These are phyloP conservation scores for Fusarium compactum DNA, from an alignment of 2,329 filamentous ascomycete species.

Conservation along the genomic window DNA sequence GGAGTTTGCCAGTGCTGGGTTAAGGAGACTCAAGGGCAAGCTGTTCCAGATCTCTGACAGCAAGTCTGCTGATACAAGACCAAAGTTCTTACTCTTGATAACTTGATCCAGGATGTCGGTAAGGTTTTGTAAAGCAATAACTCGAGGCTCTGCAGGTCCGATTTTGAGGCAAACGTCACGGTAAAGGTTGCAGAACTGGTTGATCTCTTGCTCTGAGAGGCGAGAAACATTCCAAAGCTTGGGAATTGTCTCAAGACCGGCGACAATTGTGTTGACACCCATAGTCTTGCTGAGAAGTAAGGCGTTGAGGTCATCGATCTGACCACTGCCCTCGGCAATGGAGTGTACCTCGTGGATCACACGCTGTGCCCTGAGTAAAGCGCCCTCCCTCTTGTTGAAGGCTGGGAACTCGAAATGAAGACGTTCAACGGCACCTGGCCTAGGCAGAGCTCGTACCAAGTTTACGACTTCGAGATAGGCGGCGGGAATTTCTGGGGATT, in stretches of 20 bases:
- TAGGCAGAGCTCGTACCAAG: conserved; percentile 52
- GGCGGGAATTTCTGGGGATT: conserved; percentile 58
- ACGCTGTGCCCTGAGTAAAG: conserved; percentile 57
- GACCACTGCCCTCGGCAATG: conserved; percentile 40
- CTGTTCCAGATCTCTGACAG: conserved; percentile 58
- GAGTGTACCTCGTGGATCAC: conserved; percentile 55
- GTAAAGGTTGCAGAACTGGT: conserved; percentile 58
- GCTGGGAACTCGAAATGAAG: conserved; percentile 38
- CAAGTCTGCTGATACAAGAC: conserved; percentile 49
- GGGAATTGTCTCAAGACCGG: conserved; percentile 52
- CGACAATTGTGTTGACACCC: conserved; percentile 53
- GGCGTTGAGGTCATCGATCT: conserved; percentile 41
- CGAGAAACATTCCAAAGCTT: conserved; percentile 49
- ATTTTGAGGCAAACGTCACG: conserved; percentile 55
- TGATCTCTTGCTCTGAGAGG: conserved; percentile 43
- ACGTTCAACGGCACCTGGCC: conserved; percentile 31
- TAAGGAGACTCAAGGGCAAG: conserved; percentile 55
- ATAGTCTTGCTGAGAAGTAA: conserved; percentile 49
- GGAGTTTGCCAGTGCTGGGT: conserved; percentile 63
- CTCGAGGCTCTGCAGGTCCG: conserved; percentile 59
- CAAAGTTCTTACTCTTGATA: conserved; percentile 46
- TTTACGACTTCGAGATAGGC: conserved; percentile 63
- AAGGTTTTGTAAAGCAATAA: conserved; percentile 62
- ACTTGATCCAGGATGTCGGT: conserved; percentile 59
- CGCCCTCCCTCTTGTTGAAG: conserved; percentile 45